Evolutionary conservation across 176 grass and related monocot genomes (phyloP).

Genomic region (Zoysia japonica): DNA sequence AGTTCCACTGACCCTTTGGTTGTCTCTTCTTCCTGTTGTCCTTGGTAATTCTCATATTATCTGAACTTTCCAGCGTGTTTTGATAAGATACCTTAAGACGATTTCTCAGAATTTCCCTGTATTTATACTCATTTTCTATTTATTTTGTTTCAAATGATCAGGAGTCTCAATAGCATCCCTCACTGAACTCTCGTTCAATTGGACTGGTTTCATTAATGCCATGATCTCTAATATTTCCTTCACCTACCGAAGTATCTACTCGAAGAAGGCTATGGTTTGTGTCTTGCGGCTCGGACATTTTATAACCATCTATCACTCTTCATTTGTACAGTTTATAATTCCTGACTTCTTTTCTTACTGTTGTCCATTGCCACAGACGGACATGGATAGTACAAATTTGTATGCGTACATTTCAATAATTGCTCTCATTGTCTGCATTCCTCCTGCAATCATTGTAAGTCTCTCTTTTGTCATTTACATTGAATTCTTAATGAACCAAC

Average conservation of each 20-base stretch:
- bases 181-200: constrained; percentile 93
- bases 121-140: constrained; percentile 8
- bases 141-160: constrained; percentile 39
- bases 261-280: constrained; percentile 94
- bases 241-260: constrained; percentile 93
- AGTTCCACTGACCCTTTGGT: constrained; percentile 71
- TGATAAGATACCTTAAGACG: constrained; percentile 11
- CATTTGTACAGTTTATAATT: neutral
- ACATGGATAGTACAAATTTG: constrained; percentile 94
- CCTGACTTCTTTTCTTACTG: constrained; percentile 15
- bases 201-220: constrained; percentile 87
- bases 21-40: constrained; percentile 89
- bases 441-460: constrained; percentile 89
- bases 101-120: neutral
- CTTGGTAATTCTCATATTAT: constrained; percentile 54
- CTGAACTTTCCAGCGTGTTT: neutral
- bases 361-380: constrained; percentile 60
- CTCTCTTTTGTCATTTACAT: neutral
- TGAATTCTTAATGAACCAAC: neutral
- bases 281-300: constrained; percentile 25
- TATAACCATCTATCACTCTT: constrained; percentile 24
- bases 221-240: constrained; percentile 98
- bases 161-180: constrained; percentile 90
- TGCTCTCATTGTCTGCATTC: constrained; percentile 89
- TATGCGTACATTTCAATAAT: constrained; percentile 95